Evolutionary conservation across 768 basidiomycete genomes (phyloP).

Genomic region (Russula abietina): DNA sequence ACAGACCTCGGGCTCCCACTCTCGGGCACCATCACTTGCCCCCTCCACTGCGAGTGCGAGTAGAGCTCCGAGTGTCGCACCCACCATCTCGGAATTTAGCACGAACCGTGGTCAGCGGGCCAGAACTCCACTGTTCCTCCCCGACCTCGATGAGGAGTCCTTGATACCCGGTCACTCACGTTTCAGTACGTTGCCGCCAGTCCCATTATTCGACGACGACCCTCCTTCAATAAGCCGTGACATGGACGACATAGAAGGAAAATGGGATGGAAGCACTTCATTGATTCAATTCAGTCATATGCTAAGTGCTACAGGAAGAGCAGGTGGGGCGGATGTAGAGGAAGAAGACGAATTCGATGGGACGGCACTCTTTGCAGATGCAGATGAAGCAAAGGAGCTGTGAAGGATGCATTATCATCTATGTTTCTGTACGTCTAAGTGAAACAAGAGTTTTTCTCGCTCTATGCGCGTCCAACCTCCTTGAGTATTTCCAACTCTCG

Average conservation of each 20-base stretch:
- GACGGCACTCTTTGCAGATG: conserved; percentile 71
- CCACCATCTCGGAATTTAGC: conserved; percentile 30
- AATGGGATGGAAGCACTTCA: conserved; percentile 40
- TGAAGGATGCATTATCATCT: conserved; percentile 26
- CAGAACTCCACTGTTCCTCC: conserved; percentile 67
- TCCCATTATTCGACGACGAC: conserved; percentile 41
- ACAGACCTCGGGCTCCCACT: conserved; percentile 32
- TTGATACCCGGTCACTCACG: conserved; percentile 35
- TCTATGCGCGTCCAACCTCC: conserved; percentile 70
- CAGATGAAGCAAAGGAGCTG: conserved; percentile 66
- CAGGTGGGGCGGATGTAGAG: conserved; percentile 51
- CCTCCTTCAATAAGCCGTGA: conserved; percentile 15
- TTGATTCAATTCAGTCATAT: conserved; percentile 76
- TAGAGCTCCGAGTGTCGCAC: conserved; percentile 34
- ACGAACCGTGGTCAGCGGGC: conserved; percentile 34
- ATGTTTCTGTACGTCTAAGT: conserved; percentile 17
- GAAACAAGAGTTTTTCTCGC: not conserved
- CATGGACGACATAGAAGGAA: conserved; percentile 32
- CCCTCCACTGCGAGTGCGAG: conserved; percentile 28
- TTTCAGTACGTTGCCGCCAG: conserved; percentile 33
- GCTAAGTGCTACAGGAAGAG: conserved; percentile 51
- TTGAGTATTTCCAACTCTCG: conserved; percentile 66
- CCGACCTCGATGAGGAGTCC: conserved; percentile 49
- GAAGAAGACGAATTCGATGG: conserved; percentile 76
- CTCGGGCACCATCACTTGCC: conserved; percentile 32